phyloP scores from a whole-genome alignment of 2,329 filamentous ascomycete genomes.

The Tolypocladium cylindrosporum region DNA sequence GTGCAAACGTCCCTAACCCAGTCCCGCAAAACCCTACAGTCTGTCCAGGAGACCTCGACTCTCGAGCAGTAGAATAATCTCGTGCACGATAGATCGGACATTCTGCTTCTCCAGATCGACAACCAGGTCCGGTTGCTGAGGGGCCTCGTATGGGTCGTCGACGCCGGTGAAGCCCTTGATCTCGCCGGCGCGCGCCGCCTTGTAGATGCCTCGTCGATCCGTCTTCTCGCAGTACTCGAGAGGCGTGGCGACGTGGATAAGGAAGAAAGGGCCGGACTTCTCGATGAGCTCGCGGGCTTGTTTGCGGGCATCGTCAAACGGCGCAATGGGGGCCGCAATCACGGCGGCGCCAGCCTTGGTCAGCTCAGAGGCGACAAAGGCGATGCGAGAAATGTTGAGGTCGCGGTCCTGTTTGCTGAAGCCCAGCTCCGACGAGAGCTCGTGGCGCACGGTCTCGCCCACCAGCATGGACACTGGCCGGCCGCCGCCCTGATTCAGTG shows the following conservation, averaged over 20 bases:
- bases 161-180: constrained; percentile 98
- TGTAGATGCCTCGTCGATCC: constrained; percentile 86
- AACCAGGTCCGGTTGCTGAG: constrained; percentile 68
- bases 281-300: constrained; percentile 77
- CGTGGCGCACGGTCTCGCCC: constrained; percentile 87
- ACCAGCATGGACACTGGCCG: constrained; percentile 89
- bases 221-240: constrained; percentile 92
- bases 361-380: constrained; percentile 90
- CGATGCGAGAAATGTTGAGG: constrained; percentile 91
- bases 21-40: constrained; percentile 25
- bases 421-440: constrained; percentile 89
- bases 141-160: constrained; percentile 90
- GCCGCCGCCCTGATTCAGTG: constrained; percentile 94
- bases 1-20: too few species aligned
- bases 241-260: constrained; percentile 87
- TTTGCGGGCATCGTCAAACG: constrained; percentile 69
- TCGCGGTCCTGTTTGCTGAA: constrained; percentile 90
- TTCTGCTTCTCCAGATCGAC: constrained; percentile 81
- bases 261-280: constrained; percentile 85
- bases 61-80: constrained; percentile 91
- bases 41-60: constrained; percentile 77
- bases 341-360: constrained; percentile 89
- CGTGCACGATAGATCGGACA: constrained; percentile 88
- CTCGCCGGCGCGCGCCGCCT: constrained; percentile 71
- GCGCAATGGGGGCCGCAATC: constrained; percentile 92